Evolutionary conservation across 768 basidiomycete species (phyloP), one percentile per base, ranked within the genome.

Genomic region (Sporobolomyces pararoseus): DNA sequence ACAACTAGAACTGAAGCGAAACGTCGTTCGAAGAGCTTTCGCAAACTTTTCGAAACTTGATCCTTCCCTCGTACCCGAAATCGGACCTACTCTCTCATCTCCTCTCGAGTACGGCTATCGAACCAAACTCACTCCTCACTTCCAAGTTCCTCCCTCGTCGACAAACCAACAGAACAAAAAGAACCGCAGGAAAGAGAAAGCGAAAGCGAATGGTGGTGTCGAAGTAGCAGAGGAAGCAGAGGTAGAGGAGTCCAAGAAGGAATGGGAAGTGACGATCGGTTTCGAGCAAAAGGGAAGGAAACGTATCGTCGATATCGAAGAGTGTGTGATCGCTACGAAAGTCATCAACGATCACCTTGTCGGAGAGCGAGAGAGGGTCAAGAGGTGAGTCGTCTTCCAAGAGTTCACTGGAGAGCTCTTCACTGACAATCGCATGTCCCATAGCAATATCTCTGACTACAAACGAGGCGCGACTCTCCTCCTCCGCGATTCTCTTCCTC

Each of bases 41-140:
- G 80, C 83, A 66, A 87, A 86, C 74, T 93, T 88, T 77, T 90
- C 90, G 9, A 66, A 71, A 32, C 82, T 96, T 0, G 79, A 85
- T 4, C 76, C 83, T 3, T 77, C 83, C 0, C 78, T 81, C 0
- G 80, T 95, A 2, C 93, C 95, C 12, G 61, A 79, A 0, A 86
- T 92, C 25, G 83, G 84, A 46, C 80, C 86, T 0, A 96, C 93
- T 0, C 86, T 92, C 10, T 84, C 86, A n/a, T 92, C 90, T 0
- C 96, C 95, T 0, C 82, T 90, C 57, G 86, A 94, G 63, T 97
- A 95, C 78, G 85, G 84, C 60, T 99, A 99, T 78, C 86, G 95
- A 37, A 99, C 96, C 2, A 99, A 99, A 81, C 87, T 99, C 62
- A 97, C 96, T 0, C 96, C 96, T 0, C 96, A 99, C 78, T 98